Base-by-base conservation (phyloP, 2,329 filamentous ascomycete species). In the Phoma herbarum region DNA sequence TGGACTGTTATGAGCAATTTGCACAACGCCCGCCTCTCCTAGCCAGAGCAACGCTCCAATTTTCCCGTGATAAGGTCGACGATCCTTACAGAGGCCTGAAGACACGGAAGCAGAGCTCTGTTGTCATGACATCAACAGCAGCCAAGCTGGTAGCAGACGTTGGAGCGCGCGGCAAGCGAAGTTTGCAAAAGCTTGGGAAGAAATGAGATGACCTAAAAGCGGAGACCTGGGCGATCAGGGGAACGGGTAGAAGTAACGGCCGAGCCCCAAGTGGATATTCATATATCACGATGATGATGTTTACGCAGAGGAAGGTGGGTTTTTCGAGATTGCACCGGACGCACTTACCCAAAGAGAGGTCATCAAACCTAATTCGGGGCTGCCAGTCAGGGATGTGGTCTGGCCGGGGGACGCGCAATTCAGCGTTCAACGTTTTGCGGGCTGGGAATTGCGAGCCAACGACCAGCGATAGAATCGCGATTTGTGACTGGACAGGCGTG, bases 181-280 rank as follows among this genome's bases (percentile, higher is more conserved):
- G 45, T 46, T 59, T 59, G 56, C 45, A 59, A 43, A 50, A 54
- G 56, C 37, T 47, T 50, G 50, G 25, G n/a, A 50, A 29, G 45
- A 59, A 50, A 59, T 59, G 56, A 54, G 56, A 51, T 54, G 50
- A 54, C 20, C 46, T 59, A 59, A 59, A 54, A 59, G 56, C 56
- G 56, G 56, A 59, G 50, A 31, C 50, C 23, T 41, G 31, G 56
- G 28, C 46, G 56, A 59, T 59, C 56, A 59, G 56, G 56, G 56
- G 56, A 39, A 33, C 50, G 56, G 56, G 50, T 59, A 59, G 37
- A 45, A 54, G 46, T 25, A 59, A 50, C 56, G 50, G 51, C 29
- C 45, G 43, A 54, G 51, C 41, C 31, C 33, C 22, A 59, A 54
- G 56, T 59, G 56, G 56, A 43, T 28, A 45, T 50, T 39, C 56